Evolutionary conservation across 768 basidiomycete species (phyloP).

Genomic region (Lactarius psammicola): DNA sequence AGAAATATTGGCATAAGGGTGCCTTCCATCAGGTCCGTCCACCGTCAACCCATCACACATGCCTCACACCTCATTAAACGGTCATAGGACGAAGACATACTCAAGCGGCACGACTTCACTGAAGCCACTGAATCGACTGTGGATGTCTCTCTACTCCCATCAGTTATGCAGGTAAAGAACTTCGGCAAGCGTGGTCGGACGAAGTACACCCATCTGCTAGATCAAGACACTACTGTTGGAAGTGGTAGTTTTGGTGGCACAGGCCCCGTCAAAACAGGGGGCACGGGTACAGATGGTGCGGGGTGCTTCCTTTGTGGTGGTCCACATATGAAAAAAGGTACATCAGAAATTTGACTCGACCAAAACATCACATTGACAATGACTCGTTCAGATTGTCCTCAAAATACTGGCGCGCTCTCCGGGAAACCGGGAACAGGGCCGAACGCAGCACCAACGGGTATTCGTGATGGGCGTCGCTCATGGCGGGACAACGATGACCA

Average conservation of each 20-base stretch:
- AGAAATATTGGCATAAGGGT: conserved; percentile 99
- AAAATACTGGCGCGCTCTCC: conserved; percentile 34
- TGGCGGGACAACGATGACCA: conserved; percentile 31
- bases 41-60: not conserved
- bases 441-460: conserved; percentile 32
- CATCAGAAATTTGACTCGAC: not conserved
- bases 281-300: conserved; percentile 51
- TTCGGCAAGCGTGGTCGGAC: conserved; percentile 91
- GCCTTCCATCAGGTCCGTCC: conserved; percentile 89
- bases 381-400: conserved; percentile 37
- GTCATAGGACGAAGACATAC: conserved; percentile 80
- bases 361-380: not conserved
- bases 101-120: conserved; percentile 80
- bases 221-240: conserved; percentile 82
- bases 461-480: conserved; percentile 30
- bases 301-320: conserved; percentile 96
- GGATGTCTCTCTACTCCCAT: conserved; percentile 84
- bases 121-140: conserved; percentile 86
- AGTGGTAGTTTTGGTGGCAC: conserved; percentile 66
- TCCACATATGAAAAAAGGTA: conserved; percentile 89
- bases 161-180: conserved; percentile 96
- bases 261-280: conserved; percentile 54
- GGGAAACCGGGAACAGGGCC: conserved; percentile 36
- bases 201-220: conserved; percentile 94
- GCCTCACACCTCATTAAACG: conserved; percentile 9